A percentile compares a stretch with the other conserved stretches of the same genome.
These are phyloP conservation scores for Tuber brumale DNA, from an alignment of 495 filamentous ascomycete genomes.

Conservation along the genomic window DNA sequence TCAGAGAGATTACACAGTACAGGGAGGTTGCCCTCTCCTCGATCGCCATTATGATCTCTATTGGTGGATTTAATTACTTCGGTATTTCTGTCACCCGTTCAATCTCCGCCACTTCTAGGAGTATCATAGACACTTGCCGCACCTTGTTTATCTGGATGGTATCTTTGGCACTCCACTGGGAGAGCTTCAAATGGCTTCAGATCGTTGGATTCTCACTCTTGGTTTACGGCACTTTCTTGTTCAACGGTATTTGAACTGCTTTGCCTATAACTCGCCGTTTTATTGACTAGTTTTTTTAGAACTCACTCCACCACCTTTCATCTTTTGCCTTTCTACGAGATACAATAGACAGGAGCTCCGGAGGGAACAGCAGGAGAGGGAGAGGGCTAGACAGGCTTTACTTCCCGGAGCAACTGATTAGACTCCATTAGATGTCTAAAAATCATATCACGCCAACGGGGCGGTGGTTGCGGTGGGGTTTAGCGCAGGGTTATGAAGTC, in stretches of 20 bases:
- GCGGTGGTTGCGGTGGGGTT: neutral
- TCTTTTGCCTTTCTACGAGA: neutral
- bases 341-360: neutral
- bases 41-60: conserved; percentile 89
- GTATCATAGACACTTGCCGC: conserved; percentile 93
- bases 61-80: conserved; percentile 99
- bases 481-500: neutral
- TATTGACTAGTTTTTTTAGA: neutral
- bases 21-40: conserved; percentile 65
- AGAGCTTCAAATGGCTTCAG: conserved; percentile 96
- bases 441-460: neutral
- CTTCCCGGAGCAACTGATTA: conserved; percentile 1
- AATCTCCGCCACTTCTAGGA: conserved; percentile 84
- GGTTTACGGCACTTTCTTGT: conserved; percentile 94
- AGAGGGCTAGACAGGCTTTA: conserved; percentile 1
- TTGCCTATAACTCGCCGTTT: neutral
- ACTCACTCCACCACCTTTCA: neutral
- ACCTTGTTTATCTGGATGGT: conserved; percentile 98
- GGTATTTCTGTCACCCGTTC: conserved; percentile 82
- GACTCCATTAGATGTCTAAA: neutral
- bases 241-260: conserved; percentile 56
- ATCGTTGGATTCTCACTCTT: conserved; percentile 79
- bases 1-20: conserved; percentile 65
- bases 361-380: neutral
- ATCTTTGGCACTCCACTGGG: conserved; percentile 88